A percentile compares a stretch with the other conserved stretches of the same genome.
phyloP scores from a whole-genome alignment of 129 eudicot genomes.

The Tagetes patula region DNA sequence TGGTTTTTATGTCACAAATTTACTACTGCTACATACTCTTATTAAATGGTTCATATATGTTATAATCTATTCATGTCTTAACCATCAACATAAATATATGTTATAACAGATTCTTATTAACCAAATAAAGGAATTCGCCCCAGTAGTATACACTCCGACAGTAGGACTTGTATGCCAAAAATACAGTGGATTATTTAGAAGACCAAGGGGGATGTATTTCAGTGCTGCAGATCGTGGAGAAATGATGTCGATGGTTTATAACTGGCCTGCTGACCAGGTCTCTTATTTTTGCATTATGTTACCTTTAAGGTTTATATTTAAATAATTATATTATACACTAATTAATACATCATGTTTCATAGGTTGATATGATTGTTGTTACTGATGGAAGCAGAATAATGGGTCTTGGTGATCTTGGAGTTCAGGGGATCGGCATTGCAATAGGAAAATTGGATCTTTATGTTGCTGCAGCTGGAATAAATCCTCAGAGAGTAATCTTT shows the following conservation, averaged over 20 bases:
- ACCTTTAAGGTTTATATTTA: neutral
- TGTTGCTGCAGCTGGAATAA: constrained; percentile 99
- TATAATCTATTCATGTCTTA: neutral
- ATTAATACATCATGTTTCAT: constrained; percentile 13
- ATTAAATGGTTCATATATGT: neutral
- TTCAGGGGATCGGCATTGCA: constrained; percentile 95
- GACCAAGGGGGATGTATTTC: constrained; percentile 97
- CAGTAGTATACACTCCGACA: constrained; percentile 93
- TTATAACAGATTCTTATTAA: constrained; percentile 62
- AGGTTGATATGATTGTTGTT: constrained; percentile 99
- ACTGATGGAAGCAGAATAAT: constrained; percentile 94
- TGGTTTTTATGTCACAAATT: neutral
- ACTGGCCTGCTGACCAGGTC: constrained; percentile 99
- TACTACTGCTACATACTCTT: neutral
- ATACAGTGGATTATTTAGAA: constrained; percentile 89
- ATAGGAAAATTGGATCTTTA: constrained; percentile 93
- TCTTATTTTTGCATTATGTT: constrained; percentile 12
- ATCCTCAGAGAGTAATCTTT: constrained; percentile 84
- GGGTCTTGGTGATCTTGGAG: constrained; percentile 97
- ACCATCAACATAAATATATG: constrained; percentile 1
- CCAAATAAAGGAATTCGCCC: constrained; percentile 93
- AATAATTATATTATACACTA: neutral
- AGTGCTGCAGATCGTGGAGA: constrained; percentile 98
- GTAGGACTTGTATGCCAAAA: constrained; percentile 99
- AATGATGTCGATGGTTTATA: constrained; percentile 99